Percentiles rank a stretch among this genome's conserved stretches.
Conservation (phyloP, 2,329 filamentous ascomycete species). For the Colletotrichum echinochloae region DNA sequence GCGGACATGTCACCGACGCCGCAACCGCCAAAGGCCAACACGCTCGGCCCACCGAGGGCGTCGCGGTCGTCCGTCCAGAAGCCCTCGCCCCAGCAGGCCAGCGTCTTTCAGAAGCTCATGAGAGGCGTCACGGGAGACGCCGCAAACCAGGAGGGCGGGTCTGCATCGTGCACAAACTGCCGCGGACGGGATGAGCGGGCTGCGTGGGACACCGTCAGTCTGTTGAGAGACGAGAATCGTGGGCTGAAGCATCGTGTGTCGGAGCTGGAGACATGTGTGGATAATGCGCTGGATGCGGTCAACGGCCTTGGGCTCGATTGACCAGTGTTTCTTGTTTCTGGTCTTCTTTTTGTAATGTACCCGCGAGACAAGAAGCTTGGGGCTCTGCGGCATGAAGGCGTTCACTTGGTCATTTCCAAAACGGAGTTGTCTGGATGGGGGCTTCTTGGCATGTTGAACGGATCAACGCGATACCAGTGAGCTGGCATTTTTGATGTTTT, state of each 20-base stretch:
- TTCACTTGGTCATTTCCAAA: constrained; percentile 13
- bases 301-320: constrained; percentile 63
- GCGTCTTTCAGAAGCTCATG: constrained; percentile 57
- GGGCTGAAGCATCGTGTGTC: constrained; percentile 70
- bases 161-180: constrained; percentile 65
- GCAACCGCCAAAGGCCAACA: constrained; percentile 41
- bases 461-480: constrained; percentile 37
- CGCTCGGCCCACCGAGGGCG: constrained; percentile 11
- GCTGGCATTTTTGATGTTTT: constrained; percentile 37
- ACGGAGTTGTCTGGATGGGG: constrained; percentile 13
- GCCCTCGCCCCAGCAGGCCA: constrained; percentile 45
- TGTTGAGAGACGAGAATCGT: constrained; percentile 72
- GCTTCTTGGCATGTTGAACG: not conserved
- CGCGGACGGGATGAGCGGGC: constrained; percentile 68
- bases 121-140: constrained; percentile 56
- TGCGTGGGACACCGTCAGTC: constrained; percentile 74
- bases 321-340: not conserved
- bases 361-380: not conserved
- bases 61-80: constrained; percentile 34
- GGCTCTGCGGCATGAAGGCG: constrained; percentile 20
- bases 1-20: constrained; percentile 35
- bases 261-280: constrained; percentile 69
- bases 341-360: not conserved
- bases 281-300: constrained; percentile 70
- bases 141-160: constrained; percentile 44